Conservation (phyloP, 1,284 basidiomycete species). For the Irpex rosettiformis region DNA sequence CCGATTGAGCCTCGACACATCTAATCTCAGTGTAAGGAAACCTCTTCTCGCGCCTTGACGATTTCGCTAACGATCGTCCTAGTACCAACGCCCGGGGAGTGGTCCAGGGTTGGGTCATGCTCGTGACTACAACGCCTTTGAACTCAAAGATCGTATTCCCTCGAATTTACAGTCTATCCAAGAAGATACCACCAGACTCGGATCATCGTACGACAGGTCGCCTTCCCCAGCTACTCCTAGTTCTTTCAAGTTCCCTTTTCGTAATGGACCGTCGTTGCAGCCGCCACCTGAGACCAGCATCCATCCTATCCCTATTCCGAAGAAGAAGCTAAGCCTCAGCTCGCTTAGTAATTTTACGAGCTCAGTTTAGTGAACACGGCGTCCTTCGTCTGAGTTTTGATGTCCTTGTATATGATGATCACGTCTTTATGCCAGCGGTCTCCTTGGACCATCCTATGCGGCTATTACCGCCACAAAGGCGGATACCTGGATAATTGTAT, state of each 20-base stretch:
- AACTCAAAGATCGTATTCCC: background rate
- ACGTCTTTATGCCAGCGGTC: no score
- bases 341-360: background rate
- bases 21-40: background rate
- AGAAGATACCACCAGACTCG: background rate
- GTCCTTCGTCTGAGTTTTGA: conserved; percentile 18
- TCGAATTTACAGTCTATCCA: background rate
- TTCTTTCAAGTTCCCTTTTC: background rate
- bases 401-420: no score
- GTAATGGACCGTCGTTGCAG: background rate
- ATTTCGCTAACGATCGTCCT: no score
- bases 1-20: background rate
- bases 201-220: background rate
- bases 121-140: background rate
- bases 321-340: background rate
- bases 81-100: no score
- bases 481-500: no score
- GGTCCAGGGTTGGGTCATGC: background rate
- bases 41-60: no score
- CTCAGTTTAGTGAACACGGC: background rate
- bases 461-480: no score
- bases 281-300: background rate
- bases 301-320: background rate
- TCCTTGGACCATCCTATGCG: no score
- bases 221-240: background rate